Evolutionary conservation across 2,329 filamentous ascomycete species (phyloP), one percentile per base, ranked within the genome.

Genomic region (Diaporthe aspalathi): DNA sequence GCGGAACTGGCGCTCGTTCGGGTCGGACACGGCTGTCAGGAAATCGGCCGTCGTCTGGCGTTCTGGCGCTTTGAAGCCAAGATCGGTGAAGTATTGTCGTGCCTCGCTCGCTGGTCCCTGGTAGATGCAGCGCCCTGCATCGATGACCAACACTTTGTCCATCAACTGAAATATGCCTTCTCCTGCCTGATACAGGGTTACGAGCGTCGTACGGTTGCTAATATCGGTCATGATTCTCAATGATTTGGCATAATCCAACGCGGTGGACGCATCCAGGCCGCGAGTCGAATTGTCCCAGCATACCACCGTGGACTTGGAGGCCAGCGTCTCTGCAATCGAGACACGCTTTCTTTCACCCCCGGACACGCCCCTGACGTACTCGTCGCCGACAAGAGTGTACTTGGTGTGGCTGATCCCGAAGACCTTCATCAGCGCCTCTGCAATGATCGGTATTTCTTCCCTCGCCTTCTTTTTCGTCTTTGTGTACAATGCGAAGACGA

Each of bases 21-120:
- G 88, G 78, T 95, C 93, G 1, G 92, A 94, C 20, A 94, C 85
- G 0, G 92, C 91, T 1, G 93, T 94, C 54, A 95, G 80, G 81
- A 94, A 95, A 78, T 95, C 93, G 1, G 92, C 89, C 0, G 93
- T 94, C 0, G 93, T 95, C 77, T 91, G 84, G 14, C 84, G 79
- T 0, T 83, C 81, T 1, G 83, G 84, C 16, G 83, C 92, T 29
- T 88, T 82, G 76, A 93, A 95, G 0, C 92, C 92, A 71, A 93
- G 84, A 29, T 87, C 82, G 69, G 89, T 83, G 76, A 94, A 94
- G 78, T 91, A 94, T 22, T 85, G 80, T 73, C 87, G 90, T 1
- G 92, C 92, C 22, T 89, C 84, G 17, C 85, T 84, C 1, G 87
- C 87, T 1, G 84, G 85, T 3, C 92, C 92, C 70, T 91, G 93